Evolutionary conservation across 257 asterid species (phyloP).

Genomic region (Oldenlandia corymbosa): DNA sequence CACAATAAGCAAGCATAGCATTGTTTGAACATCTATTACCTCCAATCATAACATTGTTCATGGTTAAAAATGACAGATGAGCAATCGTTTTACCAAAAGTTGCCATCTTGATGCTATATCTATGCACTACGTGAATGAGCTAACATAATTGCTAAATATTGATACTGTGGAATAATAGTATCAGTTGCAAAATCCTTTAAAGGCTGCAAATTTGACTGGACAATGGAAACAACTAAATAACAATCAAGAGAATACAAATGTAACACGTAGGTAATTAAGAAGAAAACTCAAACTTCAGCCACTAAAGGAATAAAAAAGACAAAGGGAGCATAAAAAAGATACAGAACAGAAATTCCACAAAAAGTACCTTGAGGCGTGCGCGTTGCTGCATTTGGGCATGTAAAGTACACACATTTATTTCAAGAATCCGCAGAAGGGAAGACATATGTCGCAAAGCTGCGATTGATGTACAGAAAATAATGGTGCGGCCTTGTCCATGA

Average conservation of each 20-base stretch:
- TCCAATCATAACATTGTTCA: too few relatives aligned
- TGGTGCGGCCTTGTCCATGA: constrained; percentile 91
- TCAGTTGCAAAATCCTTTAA: neutral
- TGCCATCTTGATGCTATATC: neutral
- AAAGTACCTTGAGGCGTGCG: constrained; percentile 81
- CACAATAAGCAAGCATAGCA: neutral
- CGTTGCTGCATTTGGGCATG: constrained; percentile 98
- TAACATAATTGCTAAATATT: neutral
- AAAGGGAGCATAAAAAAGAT: neutral
- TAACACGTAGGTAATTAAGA: neutral
- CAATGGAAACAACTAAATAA: neutral
- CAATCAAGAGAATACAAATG: neutral
- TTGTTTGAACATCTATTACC: neutral
- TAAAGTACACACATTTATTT: constrained; percentile 63
- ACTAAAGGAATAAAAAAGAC: constrained; percentile 9
- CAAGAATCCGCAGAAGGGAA: constrained; percentile 64
- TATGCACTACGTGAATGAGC: neutral
- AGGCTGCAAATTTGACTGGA: neutral
- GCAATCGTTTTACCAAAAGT: neutral
- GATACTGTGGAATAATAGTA: neutral
- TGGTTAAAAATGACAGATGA: too few relatives aligned
- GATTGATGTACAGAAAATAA: constrained; percentile 90
- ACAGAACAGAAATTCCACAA: neutral
- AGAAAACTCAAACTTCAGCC: too few relatives aligned
- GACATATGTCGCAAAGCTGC: constrained; percentile 91